phyloP scores from a whole-genome alignment of 306 rosid genomes.

The Lithocarpus polystachyus region DNA sequence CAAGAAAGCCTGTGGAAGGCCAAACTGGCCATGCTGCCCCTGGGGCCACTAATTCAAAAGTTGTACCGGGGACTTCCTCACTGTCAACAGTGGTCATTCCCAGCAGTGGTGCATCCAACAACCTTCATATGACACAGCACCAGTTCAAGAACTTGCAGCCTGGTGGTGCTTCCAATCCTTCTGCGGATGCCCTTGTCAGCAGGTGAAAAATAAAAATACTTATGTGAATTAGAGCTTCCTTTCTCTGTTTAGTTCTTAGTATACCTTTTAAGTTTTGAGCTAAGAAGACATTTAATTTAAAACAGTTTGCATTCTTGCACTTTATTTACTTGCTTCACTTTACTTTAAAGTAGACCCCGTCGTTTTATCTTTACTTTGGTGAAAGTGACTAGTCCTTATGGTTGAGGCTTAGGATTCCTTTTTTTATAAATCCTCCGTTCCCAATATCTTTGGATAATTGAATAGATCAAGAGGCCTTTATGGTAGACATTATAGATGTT shows the following conservation, averaged over 20 bases:
- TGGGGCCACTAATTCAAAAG: constrained; percentile 31
- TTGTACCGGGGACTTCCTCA: constrained; percentile 20
- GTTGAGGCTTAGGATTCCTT: constrained; percentile 35
- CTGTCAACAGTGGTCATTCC: constrained; percentile 23
- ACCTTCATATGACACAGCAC: constrained; percentile 12
- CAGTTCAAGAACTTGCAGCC: constrained; percentile 41
- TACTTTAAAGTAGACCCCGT: constrained; percentile 33
- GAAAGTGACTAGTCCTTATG: constrained; percentile 31
- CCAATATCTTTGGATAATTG: constrained; percentile 15
- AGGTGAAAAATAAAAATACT: constrained; percentile 25
- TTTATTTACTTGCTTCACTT: constrained; percentile 14
- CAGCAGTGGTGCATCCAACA: constrained; percentile 25
- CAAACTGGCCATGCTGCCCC: constrained; percentile 51
- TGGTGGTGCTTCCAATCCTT: constrained; percentile 21
- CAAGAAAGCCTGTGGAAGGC: constrained; percentile 77
- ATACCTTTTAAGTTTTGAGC: neutral
- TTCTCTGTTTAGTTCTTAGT: constrained; percentile 16
- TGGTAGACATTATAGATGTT: constrained; percentile 9
- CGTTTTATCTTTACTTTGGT: constrained; percentile 27
- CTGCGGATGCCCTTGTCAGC: constrained; percentile 27
- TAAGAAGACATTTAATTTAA: neutral
- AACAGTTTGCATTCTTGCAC: neutral
- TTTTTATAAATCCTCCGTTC: constrained; percentile 8
- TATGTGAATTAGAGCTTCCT: neutral
- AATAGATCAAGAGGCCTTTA: constrained; percentile 19